Evolutionary conservation across 2,329 filamentous ascomycete genomes (phyloP), one percentile per base, ranked within the genome.

Genomic region (Xylariaceae sp.): DNA sequence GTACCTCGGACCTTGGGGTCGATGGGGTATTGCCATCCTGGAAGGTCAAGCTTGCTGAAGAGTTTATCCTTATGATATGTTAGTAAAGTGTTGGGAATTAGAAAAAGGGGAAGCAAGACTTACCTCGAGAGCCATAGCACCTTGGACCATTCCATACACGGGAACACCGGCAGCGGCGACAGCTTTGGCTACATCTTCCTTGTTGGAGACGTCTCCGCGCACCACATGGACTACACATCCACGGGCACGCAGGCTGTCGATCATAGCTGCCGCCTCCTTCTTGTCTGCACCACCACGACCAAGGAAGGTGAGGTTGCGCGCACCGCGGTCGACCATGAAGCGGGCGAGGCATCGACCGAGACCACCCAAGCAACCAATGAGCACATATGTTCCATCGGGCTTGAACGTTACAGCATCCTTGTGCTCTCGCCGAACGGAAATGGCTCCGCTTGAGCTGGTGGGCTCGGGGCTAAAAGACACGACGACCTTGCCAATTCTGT

Each of bases 71-170:
- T 48, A n/a, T 21, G 21, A 12, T 8, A 34, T 28, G 54, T 48
- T 40, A 53, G 28, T 39, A 14, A 12, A 19, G 23, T 14, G n/a
- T 19, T 47, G 12, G 26, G 7, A 28, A 19, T 16, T 8, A 14
- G 19, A 17, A n/a, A 37, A 34, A n/a, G 19, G 12, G 16, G 39
- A 28, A 26, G 48, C 19, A 39, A 23, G 29, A 37, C 68, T 70
- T 64, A 70, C 70, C 64, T 71, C 67, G 45, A 73, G 65, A 56
- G 73, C 67, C 71, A 74, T 73, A 47, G 63, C 62, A 6, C 55
- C 65, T 29, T 67, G 62, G 11, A 67, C 62, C 44, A 63, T 58
- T 17, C 63, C 65, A 17, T 53, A 54, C 23, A 67, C 60, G n/a
- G 65, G 65, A 26, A 52, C 56, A n/a, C 59, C 53, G 1, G 53